Conservation (phyloP, 1,284 basidiomycete genomes). For the Malassezia globosa region DNA sequence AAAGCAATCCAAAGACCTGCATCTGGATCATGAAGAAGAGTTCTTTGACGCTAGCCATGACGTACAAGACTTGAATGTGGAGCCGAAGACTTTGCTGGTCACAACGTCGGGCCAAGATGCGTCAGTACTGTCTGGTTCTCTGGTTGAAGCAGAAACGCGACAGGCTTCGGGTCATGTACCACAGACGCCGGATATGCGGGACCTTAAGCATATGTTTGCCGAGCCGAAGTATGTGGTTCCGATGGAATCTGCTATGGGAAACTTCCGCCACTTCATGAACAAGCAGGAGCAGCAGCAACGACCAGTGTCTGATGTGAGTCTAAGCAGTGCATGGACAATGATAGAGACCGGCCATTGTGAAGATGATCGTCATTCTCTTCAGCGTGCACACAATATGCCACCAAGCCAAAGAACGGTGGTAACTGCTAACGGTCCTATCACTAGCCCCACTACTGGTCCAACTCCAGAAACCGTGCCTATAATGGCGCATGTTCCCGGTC, state of each 20-base stretch:
- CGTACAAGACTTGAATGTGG: too few species aligned
- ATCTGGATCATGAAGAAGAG: too few species aligned
- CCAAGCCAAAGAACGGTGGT: too few species aligned
- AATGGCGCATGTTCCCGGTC: not conserved
- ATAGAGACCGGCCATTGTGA: constrained; percentile 1
- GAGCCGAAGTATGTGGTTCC: not conserved
- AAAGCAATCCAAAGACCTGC: too few species aligned
- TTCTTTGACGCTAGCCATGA: not conserved
- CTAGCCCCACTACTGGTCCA: not conserved
- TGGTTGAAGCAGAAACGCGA: too few species aligned
- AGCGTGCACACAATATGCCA: too few species aligned
- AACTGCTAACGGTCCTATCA: not conserved
- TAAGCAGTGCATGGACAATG: not conserved
- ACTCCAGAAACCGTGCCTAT: not conserved
- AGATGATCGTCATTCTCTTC: not conserved
- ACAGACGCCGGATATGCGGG: constrained; percentile 15
- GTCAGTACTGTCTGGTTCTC: too few species aligned
- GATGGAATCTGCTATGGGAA: not conserved
- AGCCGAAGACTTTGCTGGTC: too few species aligned
- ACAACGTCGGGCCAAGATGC: too few species aligned
- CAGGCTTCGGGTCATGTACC: too few species aligned
- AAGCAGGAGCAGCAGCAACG: not conserved
- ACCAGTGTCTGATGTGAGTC: not conserved
- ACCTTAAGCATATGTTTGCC: constrained; percentile 15
- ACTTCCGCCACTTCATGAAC: constrained; percentile 14